Base-by-base conservation (phyloP, 1,284 basidiomycete genomes). In the Anthracocystis walkeri region DNA sequence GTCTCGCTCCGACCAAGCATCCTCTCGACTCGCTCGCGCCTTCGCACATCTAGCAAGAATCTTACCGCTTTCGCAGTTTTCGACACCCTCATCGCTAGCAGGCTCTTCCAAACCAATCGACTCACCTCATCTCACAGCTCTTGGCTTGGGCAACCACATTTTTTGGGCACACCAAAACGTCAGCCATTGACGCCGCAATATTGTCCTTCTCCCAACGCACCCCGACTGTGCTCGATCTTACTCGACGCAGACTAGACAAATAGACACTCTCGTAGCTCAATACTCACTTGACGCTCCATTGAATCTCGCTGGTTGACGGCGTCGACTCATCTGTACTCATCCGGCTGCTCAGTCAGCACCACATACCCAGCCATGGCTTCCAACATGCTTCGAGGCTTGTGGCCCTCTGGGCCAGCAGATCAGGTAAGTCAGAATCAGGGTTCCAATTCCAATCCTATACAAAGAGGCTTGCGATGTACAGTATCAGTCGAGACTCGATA, bases 381-480 rank as follows among this genome's bases (percentile, higher is more conserved):
- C 63, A 81, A 76, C 66, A 81, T 82, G 77, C 73, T 82, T 25
- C 81, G 81, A 33, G 76, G 78, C 54, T 52, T 82, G 41, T 82
- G 81, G 81, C 78, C 81, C 2, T 55, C 74, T n/a, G 77, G 79
- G 12, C 79, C 79, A 23, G 52, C 66, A 21, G 81, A 82, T 53
- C 81, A 82, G 72, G 79, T 81, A 55, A 69, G 79, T 77, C 8
- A 18, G 4, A 11, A 10, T 48, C 25, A 38, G 2, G 14, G 14
- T 5, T 16, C 35, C 31, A 33, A 33, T n/a, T n/a, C 31, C 8
- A 33, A 7, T 33, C 8, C 10, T 10, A 7, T 11, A 33, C 31
- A 33, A 33, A 33, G 8, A 33, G 6, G 31, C 31, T 38, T 38
- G 35, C 14, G 11, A 38, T 16, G 35, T 16, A 38, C 35, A 38